Base-by-base conservation (phyloP, 108 stramenopile species). In the Epithemia pelagica region DNA sequence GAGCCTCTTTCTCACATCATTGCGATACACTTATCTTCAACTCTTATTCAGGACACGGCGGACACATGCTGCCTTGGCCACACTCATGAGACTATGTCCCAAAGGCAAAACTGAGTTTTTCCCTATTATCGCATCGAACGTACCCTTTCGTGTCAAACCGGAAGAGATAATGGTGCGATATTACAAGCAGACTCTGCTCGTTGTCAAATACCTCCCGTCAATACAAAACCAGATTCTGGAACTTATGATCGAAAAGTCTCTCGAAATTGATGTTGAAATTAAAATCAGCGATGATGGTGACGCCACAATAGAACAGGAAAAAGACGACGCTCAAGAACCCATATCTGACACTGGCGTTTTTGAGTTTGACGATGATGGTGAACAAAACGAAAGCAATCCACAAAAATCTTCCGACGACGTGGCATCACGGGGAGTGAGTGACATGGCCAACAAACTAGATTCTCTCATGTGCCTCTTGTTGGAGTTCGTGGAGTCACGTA, bases 231-330 rank as follows among this genome's bases (percentile, higher is more conserved):
- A 72, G 32, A 18, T 86, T 5, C 58, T 86, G 37, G 81, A 78
- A 30, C 51, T 82, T 21, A 72, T 93, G 30, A 80, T 97, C 28
- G 92, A 94, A 55, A 87, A 84, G 58, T 94, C 94, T 30, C 65
- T 99, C 61, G 96, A 97, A 75, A 93, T 99, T 58, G 98, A 99
- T 79, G 98, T 99, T 51, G 94, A 99, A 68, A 97, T 99, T 61
- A 88, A 91, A 65, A 97, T 99, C 58, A 72, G 78, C 55, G 86
- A 96, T 56, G 69, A 75, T 30, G 98, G 98, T 19, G 82, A 84
- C 30, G 96, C 88, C 8, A 66, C 65, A 46, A 74, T 96, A 24
- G 94, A 95, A 32, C 72, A 77, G 19, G 65, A 76, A 29, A 55
- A 58, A 21, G 61, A 64, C 0, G 32, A 37, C 37, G 37, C 5